phyloP scores from a whole-genome alignment of 371 early-diverging fungal genomes.

The Apophysomyces elegans region DNA sequence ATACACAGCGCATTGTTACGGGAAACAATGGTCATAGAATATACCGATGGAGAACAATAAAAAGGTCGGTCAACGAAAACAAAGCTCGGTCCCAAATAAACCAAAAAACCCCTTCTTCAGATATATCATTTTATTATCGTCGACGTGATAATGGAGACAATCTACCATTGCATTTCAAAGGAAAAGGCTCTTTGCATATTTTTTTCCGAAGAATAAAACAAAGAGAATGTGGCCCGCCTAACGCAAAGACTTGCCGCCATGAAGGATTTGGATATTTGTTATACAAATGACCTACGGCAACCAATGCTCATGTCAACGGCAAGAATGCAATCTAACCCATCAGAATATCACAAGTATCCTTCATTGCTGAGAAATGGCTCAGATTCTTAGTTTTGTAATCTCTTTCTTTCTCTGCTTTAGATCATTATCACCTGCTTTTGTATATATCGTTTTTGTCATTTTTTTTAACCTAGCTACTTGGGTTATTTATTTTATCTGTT shows the following conservation, averaged over 20 bases:
- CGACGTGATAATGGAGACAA: neutral
- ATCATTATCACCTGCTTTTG: neutral
- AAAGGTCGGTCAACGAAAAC: neutral
- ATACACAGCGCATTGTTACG: neutral
- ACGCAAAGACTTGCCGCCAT: neutral
- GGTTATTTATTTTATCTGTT: too few relatives aligned
- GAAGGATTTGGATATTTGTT: too few relatives aligned
- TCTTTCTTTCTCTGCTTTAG: neutral
- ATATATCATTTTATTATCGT: neutral
- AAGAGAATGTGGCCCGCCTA: neutral
- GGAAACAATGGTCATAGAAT: neutral
- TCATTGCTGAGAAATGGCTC: neutral
- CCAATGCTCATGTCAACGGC: neutral
- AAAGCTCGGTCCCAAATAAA: neutral
- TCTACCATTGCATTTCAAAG: neutral
- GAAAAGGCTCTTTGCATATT: neutral
- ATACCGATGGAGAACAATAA: neutral
- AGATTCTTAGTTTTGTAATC: neutral
- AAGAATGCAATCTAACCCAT: neutral
- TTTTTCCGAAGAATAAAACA: neutral
- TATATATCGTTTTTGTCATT: too few relatives aligned
- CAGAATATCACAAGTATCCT: neutral
- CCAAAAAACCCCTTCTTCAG: neutral
- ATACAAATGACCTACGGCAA: too few relatives aligned
- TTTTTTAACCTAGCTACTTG: too few relatives aligned